These are phyloP conservation scores for Wickerhamiella siamensis DNA, from an alignment of 805 yeast genomes.

Conservation along the genomic window DNA sequence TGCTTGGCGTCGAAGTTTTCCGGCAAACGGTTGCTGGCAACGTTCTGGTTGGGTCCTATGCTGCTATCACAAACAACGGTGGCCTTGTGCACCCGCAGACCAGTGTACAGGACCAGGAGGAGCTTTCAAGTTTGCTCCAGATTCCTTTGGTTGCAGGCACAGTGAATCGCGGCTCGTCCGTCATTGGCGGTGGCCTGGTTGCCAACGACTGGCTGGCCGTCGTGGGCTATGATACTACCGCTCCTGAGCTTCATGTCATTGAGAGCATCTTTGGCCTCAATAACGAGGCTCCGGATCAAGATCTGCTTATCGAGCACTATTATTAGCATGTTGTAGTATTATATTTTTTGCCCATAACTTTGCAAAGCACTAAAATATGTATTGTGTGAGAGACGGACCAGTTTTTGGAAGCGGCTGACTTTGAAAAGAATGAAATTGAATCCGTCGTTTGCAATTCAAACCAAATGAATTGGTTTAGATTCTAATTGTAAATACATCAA, in stretches of 20 bases:
- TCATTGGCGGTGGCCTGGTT: slow-evolving; percentile 97
- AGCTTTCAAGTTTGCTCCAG: slow-evolving; percentile 83
- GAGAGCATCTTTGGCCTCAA: slow-evolving; percentile 69
- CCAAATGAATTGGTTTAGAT: too few relatives aligned
- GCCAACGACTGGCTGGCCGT: slow-evolving; percentile 98
- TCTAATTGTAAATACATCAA: too few relatives aligned
- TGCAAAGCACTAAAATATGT: too few relatives aligned
- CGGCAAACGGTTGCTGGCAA: slow-evolving; percentile 98
- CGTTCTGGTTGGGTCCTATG: slow-evolving; percentile 92
- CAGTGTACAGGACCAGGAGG: slow-evolving; percentile 95
- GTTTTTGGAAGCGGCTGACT: too few relatives aligned
- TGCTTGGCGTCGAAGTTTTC: slow-evolving; percentile 95
- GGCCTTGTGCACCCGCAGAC: slow-evolving; percentile 98
- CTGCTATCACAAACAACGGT: slow-evolving; percentile 91
- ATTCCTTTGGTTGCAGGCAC: slow-evolving; percentile 98
- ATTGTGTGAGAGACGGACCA: too few relatives aligned
- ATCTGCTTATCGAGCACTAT: slow-evolving; percentile 27
- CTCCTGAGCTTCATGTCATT: slow-evolving; percentile 92
- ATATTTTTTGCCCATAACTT: background rate
- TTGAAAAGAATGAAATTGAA: too few relatives aligned
- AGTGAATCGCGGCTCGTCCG: slow-evolving; percentile 92
- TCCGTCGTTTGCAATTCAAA: too few relatives aligned
- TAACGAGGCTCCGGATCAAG: slow-evolving; percentile 29
- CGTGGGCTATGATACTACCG: slow-evolving; percentile 93
- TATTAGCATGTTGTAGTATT: slow-evolving; percentile 15